Evolutionary conservation across 2,329 filamentous ascomycete genomes (phyloP).

Genomic region (Calonectria henricotiae): DNA sequence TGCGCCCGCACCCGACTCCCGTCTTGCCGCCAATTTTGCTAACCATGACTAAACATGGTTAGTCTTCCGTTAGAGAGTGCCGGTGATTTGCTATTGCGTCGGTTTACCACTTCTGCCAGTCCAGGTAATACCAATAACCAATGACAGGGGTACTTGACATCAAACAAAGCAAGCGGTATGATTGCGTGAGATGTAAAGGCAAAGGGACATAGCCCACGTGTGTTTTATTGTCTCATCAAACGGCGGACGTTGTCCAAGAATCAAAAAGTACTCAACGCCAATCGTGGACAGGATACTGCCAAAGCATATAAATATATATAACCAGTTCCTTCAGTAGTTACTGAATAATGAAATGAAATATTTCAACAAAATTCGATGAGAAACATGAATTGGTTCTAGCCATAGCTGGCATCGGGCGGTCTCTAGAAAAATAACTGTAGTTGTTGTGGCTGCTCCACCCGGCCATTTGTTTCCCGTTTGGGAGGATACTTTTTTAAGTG

Average conservation of each 20-base stretch:
- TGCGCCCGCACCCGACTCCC: neutral
- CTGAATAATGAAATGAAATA: neutral
- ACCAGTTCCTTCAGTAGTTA: too few relatives aligned
- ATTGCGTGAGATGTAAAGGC: neutral
- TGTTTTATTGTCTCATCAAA: too few relatives aligned
- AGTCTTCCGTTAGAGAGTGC: neutral
- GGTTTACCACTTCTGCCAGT: neutral
- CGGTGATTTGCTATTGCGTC: neutral
- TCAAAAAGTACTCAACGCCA: too few relatives aligned
- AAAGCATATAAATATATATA: too few relatives aligned
- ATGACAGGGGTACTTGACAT: neutral
- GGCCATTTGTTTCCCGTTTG: neutral
- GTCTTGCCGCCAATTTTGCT: neutral
- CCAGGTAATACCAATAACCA: neutral
- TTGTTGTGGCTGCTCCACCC: neutral
- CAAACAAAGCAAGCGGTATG: neutral
- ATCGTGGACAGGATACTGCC: too few relatives aligned
- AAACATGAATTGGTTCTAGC: neutral
- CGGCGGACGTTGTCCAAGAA: too few relatives aligned
- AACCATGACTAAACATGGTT: neutral
- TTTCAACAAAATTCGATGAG: neutral
- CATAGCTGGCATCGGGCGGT: neutral
- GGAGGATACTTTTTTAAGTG: neutral
- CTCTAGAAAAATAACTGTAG: neutral
- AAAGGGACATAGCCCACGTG: too few relatives aligned